phyloP scores from a whole-genome alignment of 2,329 filamentous ascomycete species.

The Zymoseptoria pseudotritici region DNA sequence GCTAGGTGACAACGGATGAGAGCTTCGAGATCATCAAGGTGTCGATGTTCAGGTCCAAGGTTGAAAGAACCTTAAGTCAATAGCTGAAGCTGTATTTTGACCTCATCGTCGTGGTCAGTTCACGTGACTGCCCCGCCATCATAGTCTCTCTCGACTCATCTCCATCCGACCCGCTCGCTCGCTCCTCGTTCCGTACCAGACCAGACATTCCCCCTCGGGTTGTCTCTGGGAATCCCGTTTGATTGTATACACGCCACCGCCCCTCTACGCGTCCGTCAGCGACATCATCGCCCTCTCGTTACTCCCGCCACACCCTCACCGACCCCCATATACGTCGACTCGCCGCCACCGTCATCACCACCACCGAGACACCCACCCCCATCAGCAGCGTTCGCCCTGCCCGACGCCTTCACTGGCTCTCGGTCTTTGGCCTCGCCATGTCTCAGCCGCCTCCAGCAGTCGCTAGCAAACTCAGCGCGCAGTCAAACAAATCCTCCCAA shows the following conservation, averaged over 20 bases:
- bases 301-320: not conserved
- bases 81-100: too few species aligned
- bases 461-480: conserved; percentile 28
- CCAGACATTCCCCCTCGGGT: conserved; percentile 7
- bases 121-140: too few species aligned
- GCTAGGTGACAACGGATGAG: not conserved
- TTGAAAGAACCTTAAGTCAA: too few species aligned
- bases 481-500: conserved; percentile 34
- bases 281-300: not conserved
- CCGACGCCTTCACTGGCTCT: conserved; percentile 20
- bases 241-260: not conserved
- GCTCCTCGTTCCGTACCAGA: not conserved
- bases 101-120: too few species aligned
- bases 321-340: not conserved
- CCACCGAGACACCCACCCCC: conserved; percentile 4
- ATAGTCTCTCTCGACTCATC: too few species aligned
- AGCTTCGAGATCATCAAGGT: not conserved
- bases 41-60: too few species aligned
- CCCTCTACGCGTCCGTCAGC: not conserved
- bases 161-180: not conserved
- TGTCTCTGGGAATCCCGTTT: not conserved
- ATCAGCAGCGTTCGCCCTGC: conserved; percentile 3
- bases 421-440: conserved; percentile 26
- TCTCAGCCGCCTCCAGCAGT: conserved; percentile 35
- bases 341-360: conserved; percentile 4